Base-by-base conservation (phyloP, 768 basidiomycete species). In the Tubosaeta sp. region DNA sequence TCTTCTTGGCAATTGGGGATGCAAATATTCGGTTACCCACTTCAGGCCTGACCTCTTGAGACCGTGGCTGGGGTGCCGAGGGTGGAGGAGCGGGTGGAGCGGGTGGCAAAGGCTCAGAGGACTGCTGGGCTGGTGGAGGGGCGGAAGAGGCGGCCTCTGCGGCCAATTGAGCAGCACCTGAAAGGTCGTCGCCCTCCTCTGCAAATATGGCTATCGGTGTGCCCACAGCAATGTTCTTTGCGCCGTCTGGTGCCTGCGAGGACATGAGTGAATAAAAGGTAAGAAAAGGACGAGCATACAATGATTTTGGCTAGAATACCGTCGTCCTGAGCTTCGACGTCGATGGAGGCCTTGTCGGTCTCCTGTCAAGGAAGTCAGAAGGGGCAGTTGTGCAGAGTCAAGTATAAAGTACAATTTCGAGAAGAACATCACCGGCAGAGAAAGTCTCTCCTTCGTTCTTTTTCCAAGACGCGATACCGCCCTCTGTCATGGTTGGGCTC, bases 401-500 rank as follows among this genome's bases (percentile, higher is more conserved):
- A 35, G 49, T 35, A 25, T 51, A 35, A 38, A 74, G 64, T 58
- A 95, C 94, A 63, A 99, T 95, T 73, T 98, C 95, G 43, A 98
- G 84, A 54, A 99, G 74, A 57, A 99, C 94, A 64, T 99, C 97
- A 25, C 97, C 95, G 7, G 85, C 82, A 16, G 84, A 59, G 67
- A 95, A 99, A 2, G 84, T 46, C 61, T 97, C 95, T 51, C 97
- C 97, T 70, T 97, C 95, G 71, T 87, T 86, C 76, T 90, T 88
- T 80, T 98, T 98, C 95, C 97, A 99, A 31, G 81, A 79, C 43
- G 95, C 90, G 69, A 99, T 97, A 57, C 95, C 97, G 57, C 97
- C 97, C 76, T 98, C 97, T 4, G 94, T 94, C 97, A 99, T 99
- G 52, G 97, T 99, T 31, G 97, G 97, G 57, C 92, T 95, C 95